Evolutionary conservation across 495 filamentous ascomycete species (phyloP).

Genomic region (Penicillium bialowiezense): DNA sequence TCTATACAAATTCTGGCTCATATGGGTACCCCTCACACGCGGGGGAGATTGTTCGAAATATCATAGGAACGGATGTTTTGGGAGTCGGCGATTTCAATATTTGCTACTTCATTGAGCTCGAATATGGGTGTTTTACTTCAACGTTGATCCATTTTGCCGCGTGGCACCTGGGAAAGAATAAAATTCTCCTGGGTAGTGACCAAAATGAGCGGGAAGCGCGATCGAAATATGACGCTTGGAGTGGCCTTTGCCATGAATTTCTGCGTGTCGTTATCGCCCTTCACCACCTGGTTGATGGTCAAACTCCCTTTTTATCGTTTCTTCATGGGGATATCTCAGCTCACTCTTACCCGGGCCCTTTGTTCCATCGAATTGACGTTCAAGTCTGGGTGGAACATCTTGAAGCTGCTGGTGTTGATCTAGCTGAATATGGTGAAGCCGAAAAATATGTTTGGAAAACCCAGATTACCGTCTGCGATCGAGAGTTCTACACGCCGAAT

Average conservation of each 20-base stretch:
- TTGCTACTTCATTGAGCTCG: too few species aligned
- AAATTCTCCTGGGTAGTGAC: too few species aligned
- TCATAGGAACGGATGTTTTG: background rate
- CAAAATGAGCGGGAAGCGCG: too few species aligned
- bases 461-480: too few species aligned
- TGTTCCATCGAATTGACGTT: too few species aligned
- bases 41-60: background rate
- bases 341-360: too few species aligned
- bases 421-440: background rate
- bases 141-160: background rate
- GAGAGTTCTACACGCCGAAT: too few species aligned
- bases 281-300: background rate
- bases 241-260: background rate
- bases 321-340: background rate
- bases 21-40: too few species aligned
- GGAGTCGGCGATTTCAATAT: background rate
- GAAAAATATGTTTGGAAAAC: slow-evolving; percentile 1
- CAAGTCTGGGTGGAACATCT: background rate
- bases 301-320: background rate
- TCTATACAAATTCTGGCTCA: too few species aligned
- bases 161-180: too few species aligned
- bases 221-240: background rate
- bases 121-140: background rate
- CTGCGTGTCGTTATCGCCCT: background rate
- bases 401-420: background rate